phyloP scores from a whole-genome alignment of 2,329 filamentous ascomycete genomes.

The Sporothrix inflata region DNA sequence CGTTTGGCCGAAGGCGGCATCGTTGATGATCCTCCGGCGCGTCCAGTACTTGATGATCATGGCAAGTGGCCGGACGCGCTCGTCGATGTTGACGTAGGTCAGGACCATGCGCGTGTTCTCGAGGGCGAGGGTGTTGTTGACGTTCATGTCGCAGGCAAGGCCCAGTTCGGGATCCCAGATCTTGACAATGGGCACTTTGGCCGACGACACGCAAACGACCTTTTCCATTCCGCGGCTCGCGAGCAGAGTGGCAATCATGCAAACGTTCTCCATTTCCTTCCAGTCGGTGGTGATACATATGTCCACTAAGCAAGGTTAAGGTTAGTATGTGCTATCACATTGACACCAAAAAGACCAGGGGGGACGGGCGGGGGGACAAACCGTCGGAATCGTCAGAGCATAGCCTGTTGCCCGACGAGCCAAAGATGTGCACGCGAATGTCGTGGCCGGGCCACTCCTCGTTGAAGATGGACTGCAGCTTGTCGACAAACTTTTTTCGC shows the following conservation, averaged over 20 bases:
- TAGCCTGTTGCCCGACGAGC: slow-evolving; percentile 93
- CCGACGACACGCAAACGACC: slow-evolving; percentile 90
- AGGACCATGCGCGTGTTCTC: slow-evolving; percentile 98
- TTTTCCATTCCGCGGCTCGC: slow-evolving; percentile 92
- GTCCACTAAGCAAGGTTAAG: slow-evolving; percentile 76
- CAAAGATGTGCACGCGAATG: slow-evolving; percentile 91
- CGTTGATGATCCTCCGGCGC: slow-evolving; percentile 86
- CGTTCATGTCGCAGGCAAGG: slow-evolving; percentile 95
- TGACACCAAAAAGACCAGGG: no score
- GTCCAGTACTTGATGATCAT: slow-evolving; percentile 99
- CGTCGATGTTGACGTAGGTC: slow-evolving; percentile 92
- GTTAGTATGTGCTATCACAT: no score
- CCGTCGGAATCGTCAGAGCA: slow-evolving; percentile 96
- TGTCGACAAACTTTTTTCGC: slow-evolving; percentile 75
- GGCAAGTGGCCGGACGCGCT: slow-evolving; percentile 84
- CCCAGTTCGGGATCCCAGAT: slow-evolving; percentile 94
- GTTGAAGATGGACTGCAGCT: slow-evolving; percentile 86
- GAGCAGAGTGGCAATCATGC: slow-evolving; percentile 84
- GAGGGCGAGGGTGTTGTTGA: slow-evolving; percentile 93
- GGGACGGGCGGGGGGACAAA: slow-evolving; percentile 49
- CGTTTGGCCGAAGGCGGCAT: slow-evolving; percentile 91
- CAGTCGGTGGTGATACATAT: slow-evolving; percentile 94
- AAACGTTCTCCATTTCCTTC: slow-evolving; percentile 86
- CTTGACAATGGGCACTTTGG: slow-evolving; percentile 98
- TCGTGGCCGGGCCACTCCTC: slow-evolving; percentile 88